Base-by-base conservation (phyloP, 2,329 filamentous ascomycete species). In the Colletotrichum magnum region DNA sequence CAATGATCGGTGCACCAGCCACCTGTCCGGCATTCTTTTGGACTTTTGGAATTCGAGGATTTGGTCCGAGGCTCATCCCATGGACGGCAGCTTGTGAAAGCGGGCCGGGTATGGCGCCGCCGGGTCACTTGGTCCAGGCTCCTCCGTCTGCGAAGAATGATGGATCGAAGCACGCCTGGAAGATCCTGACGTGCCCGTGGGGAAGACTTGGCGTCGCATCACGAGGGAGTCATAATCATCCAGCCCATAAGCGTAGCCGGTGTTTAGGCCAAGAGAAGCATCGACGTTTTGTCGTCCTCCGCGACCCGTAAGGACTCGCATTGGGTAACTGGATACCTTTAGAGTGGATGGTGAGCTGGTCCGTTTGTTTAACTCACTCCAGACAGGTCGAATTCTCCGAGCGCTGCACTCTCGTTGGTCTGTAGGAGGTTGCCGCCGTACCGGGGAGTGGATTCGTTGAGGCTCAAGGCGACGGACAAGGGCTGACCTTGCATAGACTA, bases 71-170 rank as follows among this genome's bases (percentile, higher is more conserved):
- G 66, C 62, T 66, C 66, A 15, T 66, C 66, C 66, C 56, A 69
- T 56, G 36, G 60, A 51, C 56, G 66, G 56, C 43, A 69, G 43
- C 62, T 66, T 69, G 66, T 69, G 66, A 69, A 60, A 61, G 62
- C 56, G 62, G 66, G 54, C 56, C 62, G 62, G 51, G 56, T 60
- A 26, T 56, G 48, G 62, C 54, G 66, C 39, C 41, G 54, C 24
- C 21, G 41, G 54, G 58, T 39, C 43, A 60, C 26, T 48, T 58
- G 62, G 51, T 24, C 66, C 28, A 51, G 32, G 62, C 50, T 48
- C 21, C 36, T 21, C 56, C 21, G 36, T 21, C 56, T n/a, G 48
- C n/a, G 6, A 21, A 68, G 39, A 21, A 36, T 36, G 47, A 21
- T 13, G 39, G 43, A 36, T 41, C 28, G 65, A 68, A 64, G 53